These are phyloP conservation scores for Lithospermum erythrorhizon DNA, from an alignment of 257 asterid species.

Conservation along the genomic window DNA sequence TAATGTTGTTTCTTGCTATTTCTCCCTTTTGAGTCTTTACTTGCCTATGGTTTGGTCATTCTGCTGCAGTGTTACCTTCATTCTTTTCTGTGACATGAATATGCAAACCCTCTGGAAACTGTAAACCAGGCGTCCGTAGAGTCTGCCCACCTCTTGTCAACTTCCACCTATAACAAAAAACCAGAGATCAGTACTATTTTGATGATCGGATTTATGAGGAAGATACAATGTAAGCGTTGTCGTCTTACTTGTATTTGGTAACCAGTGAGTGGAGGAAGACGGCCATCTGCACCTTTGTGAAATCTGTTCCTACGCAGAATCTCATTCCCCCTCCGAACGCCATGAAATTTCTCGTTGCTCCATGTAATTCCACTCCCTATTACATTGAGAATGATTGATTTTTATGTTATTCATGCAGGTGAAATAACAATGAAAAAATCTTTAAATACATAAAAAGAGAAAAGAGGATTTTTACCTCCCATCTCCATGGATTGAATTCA, in stretches of 20 bases:
- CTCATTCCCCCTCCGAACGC: slow-evolving; percentile 96
- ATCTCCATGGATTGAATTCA: slow-evolving; percentile 84
- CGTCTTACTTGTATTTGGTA: slow-evolving; percentile 70
- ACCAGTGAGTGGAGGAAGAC: slow-evolving; percentile 68
- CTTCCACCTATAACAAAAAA: slow-evolving; percentile 41
- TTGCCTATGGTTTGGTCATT: slow-evolving; percentile 7
- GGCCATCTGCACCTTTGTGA: slow-evolving; percentile 85
- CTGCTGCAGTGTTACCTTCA: slow-evolving; percentile 7
- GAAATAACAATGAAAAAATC: neutral
- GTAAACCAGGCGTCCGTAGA: slow-evolving; percentile 77
- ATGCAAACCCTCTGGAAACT: slow-evolving; percentile 74
- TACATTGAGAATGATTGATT: neutral
- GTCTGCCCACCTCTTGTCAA: slow-evolving; percentile 61
- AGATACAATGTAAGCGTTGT: neutral
- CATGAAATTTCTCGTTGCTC: slow-evolving; percentile 86
- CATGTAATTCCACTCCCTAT: slow-evolving; percentile 61
- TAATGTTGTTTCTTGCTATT: neutral
- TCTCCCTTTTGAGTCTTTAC: slow-evolving; percentile 7
- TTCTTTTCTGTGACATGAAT: slow-evolving; percentile 34
- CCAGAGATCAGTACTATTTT: neutral
- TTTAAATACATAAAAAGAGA: neutral
- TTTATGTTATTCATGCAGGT: too few relatives aligned
- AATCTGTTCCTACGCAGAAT: slow-evolving; percentile 86
- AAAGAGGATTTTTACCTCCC: slow-evolving; percentile 39
- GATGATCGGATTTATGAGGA: neutral